Percentiles rank a stretch among this genome's conserved stretches.
Evolutionary conservation across 2,329 filamentous ascomycete species (phyloP).

Genomic region (Truncatella angustata): DNA sequence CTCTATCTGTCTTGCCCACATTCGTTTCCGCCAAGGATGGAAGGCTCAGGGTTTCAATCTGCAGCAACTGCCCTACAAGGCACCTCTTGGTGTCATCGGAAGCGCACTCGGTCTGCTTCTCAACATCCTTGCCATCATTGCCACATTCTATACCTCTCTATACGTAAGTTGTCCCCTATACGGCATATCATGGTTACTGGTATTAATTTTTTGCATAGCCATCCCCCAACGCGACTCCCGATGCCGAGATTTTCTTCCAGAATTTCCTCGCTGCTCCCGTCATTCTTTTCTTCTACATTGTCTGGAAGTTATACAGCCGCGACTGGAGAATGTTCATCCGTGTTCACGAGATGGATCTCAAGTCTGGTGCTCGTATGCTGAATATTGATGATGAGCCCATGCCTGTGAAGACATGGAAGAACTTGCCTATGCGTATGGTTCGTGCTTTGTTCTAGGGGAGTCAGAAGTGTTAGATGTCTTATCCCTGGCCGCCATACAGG

Average conservation of each 20-base stretch:
- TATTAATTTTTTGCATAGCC: slow-evolving; percentile 25
- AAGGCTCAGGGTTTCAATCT: slow-evolving; percentile 52
- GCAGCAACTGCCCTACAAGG: slow-evolving; percentile 46
- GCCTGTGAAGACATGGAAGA: slow-evolving; percentile 31
- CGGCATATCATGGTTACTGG: neutral
- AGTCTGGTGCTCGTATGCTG: slow-evolving; percentile 54
- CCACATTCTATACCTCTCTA: slow-evolving; percentile 69
- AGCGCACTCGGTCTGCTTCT: slow-evolving; percentile 68
- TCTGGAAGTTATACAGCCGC: slow-evolving; percentile 59
- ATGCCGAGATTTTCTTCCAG: slow-evolving; percentile 56
- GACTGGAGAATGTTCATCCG: slow-evolving; percentile 58
- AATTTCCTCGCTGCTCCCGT: slow-evolving; percentile 56
- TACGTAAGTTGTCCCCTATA: slow-evolving; percentile 45
- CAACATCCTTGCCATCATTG: slow-evolving; percentile 66
- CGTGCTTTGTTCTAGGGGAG: slow-evolving; percentile 32
- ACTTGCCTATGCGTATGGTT: slow-evolving; percentile 32
- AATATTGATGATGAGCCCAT: slow-evolving; percentile 43
- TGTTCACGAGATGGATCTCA: slow-evolving; percentile 59
- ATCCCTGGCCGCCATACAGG: neutral
- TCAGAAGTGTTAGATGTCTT: neutral
- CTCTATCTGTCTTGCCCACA: slow-evolving; percentile 63
- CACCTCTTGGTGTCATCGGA: slow-evolving; percentile 58
- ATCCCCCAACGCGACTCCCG: slow-evolving; percentile 26
- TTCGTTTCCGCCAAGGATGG: slow-evolving; percentile 65
- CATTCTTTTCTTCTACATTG: slow-evolving; percentile 57